These are phyloP conservation scores for Paratinospora sagittata DNA, from an alignment of 164 flowering plant genomes.

Conservation along the genomic window DNA sequence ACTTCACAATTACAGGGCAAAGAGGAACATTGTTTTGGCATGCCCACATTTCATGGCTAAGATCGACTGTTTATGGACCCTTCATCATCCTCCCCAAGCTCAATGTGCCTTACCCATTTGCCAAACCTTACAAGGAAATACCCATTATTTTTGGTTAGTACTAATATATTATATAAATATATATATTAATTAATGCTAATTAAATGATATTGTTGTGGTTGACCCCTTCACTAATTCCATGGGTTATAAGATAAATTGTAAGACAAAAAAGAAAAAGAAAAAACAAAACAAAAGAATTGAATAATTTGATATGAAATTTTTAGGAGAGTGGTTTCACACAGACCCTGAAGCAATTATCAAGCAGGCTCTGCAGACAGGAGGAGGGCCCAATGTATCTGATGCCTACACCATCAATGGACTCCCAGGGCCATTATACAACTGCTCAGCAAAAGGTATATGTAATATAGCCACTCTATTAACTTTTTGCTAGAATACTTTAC, in stretches of 20 bases:
- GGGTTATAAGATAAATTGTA: too few relatives aligned
- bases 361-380: slow-evolving; percentile 1
- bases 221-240: background rate
- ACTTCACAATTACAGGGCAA: slow-evolving; percentile 1
- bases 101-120: slow-evolving; percentile 1
- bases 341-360: slow-evolving; percentile 2
- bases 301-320: background rate
- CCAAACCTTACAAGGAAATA: background rate
- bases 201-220: background rate
- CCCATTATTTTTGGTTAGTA: background rate
- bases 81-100: background rate
- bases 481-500: too few relatives aligned
- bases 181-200: background rate
- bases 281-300: background rate
- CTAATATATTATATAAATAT: too few relatives aligned
- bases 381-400: background rate
- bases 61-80: background rate
- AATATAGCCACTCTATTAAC: too few relatives aligned
- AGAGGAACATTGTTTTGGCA: slow-evolving; percentile 1
- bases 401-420: slow-evolving; percentile 4
- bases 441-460: background rate
- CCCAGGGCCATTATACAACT: background rate
- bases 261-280: too few relatives aligned
- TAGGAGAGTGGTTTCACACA: slow-evolving; percentile 1
- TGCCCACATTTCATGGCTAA: slow-evolving; percentile 2